These are phyloP conservation scores for Colletotrichum zoysiae DNA, from an alignment of 2,329 filamentous ascomycete species.

Conservation along the genomic window DNA sequence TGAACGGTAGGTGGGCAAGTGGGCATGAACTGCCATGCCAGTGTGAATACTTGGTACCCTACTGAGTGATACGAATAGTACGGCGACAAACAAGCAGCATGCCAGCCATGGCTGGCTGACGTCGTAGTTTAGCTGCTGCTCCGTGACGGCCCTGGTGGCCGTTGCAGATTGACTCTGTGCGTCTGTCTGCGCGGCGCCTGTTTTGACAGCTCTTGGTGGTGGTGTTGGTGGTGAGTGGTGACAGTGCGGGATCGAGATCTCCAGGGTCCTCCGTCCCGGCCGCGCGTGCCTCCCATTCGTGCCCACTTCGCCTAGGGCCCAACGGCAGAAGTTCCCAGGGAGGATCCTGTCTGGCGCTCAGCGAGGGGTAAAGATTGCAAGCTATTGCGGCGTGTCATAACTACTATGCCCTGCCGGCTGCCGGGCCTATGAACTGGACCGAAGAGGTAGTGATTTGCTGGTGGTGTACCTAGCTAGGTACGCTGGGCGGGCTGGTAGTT, in stretches of 20 bases:
- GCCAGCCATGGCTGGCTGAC: slow-evolving; percentile 4
- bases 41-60: too few species aligned
- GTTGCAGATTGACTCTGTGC: slow-evolving; percentile 20
- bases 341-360: not conserved
- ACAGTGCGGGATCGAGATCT: slow-evolving; percentile 30
- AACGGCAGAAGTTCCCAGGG: not conserved
- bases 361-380: not conserved
- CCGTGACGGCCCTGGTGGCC: not conserved
- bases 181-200: not conserved
- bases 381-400: not conserved
- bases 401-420: too few species aligned
- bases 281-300: not conserved
- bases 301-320: slow-evolving; percentile 27
- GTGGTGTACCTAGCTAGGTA: not conserved
- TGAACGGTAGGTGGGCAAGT: too few species aligned
- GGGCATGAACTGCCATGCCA: too few species aligned
- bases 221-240: not conserved
- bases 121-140: slow-evolving; percentile 2
- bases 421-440: not conserved
- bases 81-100: not conserved
- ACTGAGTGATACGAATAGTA: too few species aligned
- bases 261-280: slow-evolving; percentile 27
- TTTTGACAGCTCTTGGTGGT: slow-evolving; percentile 23
- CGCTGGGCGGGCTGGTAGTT: not conserved
- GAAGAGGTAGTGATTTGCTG: not conserved